Base-by-base conservation (phyloP, 768 basidiomycete species). In the Macrolepiota dolichaula region DNA sequence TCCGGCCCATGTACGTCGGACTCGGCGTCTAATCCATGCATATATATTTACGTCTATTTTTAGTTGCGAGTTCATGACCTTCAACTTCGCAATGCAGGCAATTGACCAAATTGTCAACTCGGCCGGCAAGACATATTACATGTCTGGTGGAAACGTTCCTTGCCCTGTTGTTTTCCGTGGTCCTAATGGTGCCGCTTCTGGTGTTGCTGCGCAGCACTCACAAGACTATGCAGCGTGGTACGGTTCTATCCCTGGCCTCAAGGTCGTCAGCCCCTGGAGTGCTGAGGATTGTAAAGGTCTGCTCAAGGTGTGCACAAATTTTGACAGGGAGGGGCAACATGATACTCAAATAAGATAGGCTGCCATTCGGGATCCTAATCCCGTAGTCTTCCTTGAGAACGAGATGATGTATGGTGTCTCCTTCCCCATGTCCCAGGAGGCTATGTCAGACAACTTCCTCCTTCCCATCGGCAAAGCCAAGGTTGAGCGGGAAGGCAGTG, bases 101-200 rank as follows among this genome's bases (percentile, higher is more conserved):
- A 98, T 99, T 74, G 97, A 99, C 79, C 97, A 99, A 72, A 99
- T 99, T 64, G 94, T 99, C 76, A 99, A 99, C 84, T 98, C 97
- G n/a, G 97, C 91, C 59, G 97, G 94, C 63, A 99, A 98, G 82
- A 99, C 97, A 3, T 96, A 98, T 78, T 99, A 99, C 85, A 99
- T 99, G 97, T 98, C 97, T 40, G 97, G 97, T 61, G 97, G 97
- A 65, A 98, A 95, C 70, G 96, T 98, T 17, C 92, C 95, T 11
- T 98, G 96, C 80, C 95, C 97, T 24, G 92, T 99, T 64, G 96
- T 98, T 57, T 99, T 99, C 89, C 94, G 97, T 77, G 97, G 97
- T 55, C 97, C 97, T 63, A 99, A 99, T 74, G 97, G 97, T 73
- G 97, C 97, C 53, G 97, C 97, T 52, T 76, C 96, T 54, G 97